Conservation (phyloP, 768 basidiomycete genomes). For the Psilocybe cubensis region DNA sequence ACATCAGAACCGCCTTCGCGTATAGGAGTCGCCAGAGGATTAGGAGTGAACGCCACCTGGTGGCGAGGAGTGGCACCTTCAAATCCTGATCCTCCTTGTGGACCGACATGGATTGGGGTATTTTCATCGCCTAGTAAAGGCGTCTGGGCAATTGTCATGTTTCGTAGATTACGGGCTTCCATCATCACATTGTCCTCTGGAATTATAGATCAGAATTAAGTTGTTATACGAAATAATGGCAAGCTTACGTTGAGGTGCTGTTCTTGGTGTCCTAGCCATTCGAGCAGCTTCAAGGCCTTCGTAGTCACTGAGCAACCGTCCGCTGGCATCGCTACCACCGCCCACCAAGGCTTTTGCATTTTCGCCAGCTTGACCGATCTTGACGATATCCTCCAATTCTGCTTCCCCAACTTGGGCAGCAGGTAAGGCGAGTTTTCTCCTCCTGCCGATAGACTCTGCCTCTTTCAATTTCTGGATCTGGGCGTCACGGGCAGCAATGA, state of each 20-base stretch:
- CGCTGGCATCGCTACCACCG: constrained; percentile 83
- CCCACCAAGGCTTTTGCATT: constrained; percentile 84
- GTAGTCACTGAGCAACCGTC: constrained; percentile 89
- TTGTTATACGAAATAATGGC: not conserved
- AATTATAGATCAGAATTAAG: constrained; percentile 6
- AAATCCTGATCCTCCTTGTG: constrained; percentile 88
- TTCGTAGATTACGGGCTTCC: constrained; percentile 94
- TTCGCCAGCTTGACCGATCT: constrained; percentile 94
- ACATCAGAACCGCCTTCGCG: constrained; percentile 47
- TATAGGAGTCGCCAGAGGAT: constrained; percentile 90
- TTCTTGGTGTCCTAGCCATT: constrained; percentile 94
- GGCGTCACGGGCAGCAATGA: constrained; percentile 94
- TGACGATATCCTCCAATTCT: constrained; percentile 97
- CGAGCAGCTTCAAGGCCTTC: constrained; percentile 85
- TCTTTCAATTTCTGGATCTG: constrained; percentile 98
- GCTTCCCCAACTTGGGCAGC: constrained; percentile 91
- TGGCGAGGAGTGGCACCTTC: constrained; percentile 95
- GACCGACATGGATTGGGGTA: constrained; percentile 81
- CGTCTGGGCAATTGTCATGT: constrained; percentile 91
- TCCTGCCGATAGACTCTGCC: constrained; percentile 90
- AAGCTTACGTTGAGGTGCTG: constrained; percentile 87
- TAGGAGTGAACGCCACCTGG: constrained; percentile 90
- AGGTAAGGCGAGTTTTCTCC: constrained; percentile 85
- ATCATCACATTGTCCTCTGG: constrained; percentile 93
- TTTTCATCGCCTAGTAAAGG: constrained; percentile 97